Base-by-base conservation (phyloP, 192 early-diverging fungal species). In the Rhizoclosmatium sp. region DNA sequence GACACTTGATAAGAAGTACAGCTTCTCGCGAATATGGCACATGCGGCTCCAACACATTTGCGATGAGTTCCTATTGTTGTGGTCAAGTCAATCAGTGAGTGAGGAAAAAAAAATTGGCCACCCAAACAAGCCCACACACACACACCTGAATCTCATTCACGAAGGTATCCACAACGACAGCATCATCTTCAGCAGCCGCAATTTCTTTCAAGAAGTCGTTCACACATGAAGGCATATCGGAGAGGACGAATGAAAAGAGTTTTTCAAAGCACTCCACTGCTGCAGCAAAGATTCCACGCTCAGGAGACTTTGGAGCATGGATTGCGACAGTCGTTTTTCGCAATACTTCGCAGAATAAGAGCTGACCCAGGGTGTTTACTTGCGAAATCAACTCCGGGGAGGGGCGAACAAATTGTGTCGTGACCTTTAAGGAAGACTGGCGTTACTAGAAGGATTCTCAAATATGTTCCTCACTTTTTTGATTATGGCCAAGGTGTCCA, bases 241-340 rank as follows among this genome's bases (percentile, higher is more conserved):
- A 16, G 7, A 47, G 23, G 2, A 75, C 39, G 60, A 64, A 64
- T 46, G 73, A 5, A 60, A 64, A 64, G 14, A 75, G n/a, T n/a
- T 64, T 64, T 23, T 64, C 73, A 75, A 75, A 75, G 39, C 73
- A 75, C 40, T 75, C 73, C 2, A 75, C 60, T 21, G 59, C 58
- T 10, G 73, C 40, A 9, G 12, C 62, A n/a, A 75, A 75, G 2
- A 72, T 59, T 19, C 16, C 71, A 31, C 71, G 71, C 0, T 72
- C 71, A 4, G 45, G 44, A 19, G 59, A 64, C 19, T 75, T 75
- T 31, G 46, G 56, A 45, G 73, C 4, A 3, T 46, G 39, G 1
- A 42, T 58, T 19, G 9, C 31, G 49, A 40, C 61, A 19, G 61
- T 40, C 21, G 21, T 64, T 23, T 64, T 64, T 40, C 21, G 5